Base-by-base conservation (phyloP, 2,329 filamentous ascomycete genomes). In the Fusarium transvaalense region DNA sequence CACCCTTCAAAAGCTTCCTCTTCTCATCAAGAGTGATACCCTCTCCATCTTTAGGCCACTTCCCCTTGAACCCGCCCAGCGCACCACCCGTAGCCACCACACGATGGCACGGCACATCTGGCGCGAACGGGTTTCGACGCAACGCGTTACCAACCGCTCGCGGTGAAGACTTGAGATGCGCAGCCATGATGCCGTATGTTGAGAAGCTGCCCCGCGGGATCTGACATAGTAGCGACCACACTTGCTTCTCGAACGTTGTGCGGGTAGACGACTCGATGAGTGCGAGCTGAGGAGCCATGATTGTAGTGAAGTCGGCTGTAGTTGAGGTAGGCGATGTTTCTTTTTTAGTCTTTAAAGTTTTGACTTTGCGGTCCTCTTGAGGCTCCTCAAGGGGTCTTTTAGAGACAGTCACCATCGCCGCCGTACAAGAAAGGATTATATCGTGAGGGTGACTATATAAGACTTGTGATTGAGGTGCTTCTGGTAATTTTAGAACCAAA, bases 51-150 rank as follows among this genome's bases (percentile, higher is more conserved):
- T 83, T 83, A 5, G 88, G 84, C 83, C 88, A 89, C 68, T 87
- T 85, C 4, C 91, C 91, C 78, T 89, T 88, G 81, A 92, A 93
- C 0, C 91, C 90, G 41, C 91, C 91, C 23, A 93, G 78, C n/a
- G 84, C 83, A 14, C 92, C 90, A 52, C 89, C 90, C 39, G 88
- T 90, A 8, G 92, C 91, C 46, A 97, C 86, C 23, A 95, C 91
- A 12, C 93, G 86, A 78, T 97, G 93, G 65, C 93, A 97, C 2
- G 93, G 93, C 6, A 95, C 91, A 34, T 88, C 85, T 0, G 93
- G 93, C 15, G 93, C 93, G 73, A 95, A 97, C 0, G 93, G 93
- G 76, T 97, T 97, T 12, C 85, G 82, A 19, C 91, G 86, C 75
- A 97, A 83, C 3, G 92, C 92, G 61, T 92, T 93, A 17, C 92